A percentile compares a stretch with the other conserved stretches of the same genome.
Evolutionary conservation across 208 protist species (phyloP).

Genomic region (Trypanosoma platydactyli): DNA sequence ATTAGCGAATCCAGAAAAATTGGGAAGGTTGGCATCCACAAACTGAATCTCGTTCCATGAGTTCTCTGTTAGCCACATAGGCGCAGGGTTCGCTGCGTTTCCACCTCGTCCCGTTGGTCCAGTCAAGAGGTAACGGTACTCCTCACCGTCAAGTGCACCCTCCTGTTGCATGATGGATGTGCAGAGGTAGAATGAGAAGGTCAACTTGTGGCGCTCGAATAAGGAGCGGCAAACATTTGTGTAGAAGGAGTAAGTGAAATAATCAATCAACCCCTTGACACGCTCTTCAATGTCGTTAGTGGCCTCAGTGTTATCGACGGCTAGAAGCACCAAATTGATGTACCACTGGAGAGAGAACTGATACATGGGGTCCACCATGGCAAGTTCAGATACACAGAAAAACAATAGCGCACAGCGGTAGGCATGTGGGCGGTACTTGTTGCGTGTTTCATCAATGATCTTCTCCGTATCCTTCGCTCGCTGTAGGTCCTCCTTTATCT

Average conservation of each 20-base stretch:
- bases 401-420: constrained; percentile 95
- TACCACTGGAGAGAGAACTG: constrained; percentile 98
- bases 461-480: constrained; percentile 94
- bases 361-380: constrained; percentile 96
- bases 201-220: constrained; percentile 98
- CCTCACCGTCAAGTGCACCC: constrained; percentile 74
- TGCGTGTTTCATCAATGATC: constrained; percentile 96
- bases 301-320: constrained; percentile 76
- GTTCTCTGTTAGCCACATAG: constrained; percentile 93
- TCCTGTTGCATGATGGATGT: constrained; percentile 82
- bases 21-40: constrained; percentile 66
- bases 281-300: constrained; percentile 76
- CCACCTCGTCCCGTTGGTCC: constrained; percentile 72
- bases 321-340: constrained; percentile 93
- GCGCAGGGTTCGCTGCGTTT: constrained; percentile 81
- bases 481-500: constrained; percentile 93
- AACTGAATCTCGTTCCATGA: constrained; percentile 94
- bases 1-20: constrained; percentile 79
- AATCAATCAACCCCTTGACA: constrained; percentile 92
- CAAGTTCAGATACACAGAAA: constrained; percentile 97
- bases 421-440: constrained; percentile 95
- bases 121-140: constrained; percentile 93
- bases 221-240: constrained; percentile 97
- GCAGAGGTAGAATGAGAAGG: constrained; percentile 97
- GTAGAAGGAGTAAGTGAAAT: constrained; percentile 97